Evolutionary conservation across 805 yeast species (phyloP).

Genomic region (Wickerhamomyces chambardii): DNA sequence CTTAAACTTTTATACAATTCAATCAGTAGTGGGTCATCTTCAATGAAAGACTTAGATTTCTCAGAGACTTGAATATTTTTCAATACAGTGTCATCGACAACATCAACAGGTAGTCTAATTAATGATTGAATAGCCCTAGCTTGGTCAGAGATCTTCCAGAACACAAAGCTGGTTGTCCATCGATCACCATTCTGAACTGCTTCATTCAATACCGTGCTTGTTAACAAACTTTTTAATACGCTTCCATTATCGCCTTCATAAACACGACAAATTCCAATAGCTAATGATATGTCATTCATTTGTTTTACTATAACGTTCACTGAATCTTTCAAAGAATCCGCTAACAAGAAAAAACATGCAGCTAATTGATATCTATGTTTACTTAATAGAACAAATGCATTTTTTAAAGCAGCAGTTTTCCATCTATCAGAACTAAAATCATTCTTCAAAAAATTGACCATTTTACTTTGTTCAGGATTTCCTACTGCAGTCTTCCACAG

Average conservation of each 20-base stretch:
- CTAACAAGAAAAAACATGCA: conserved; percentile 80
- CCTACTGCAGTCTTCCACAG: conserved; percentile 75
- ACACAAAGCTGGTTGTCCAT: conserved; percentile 79
- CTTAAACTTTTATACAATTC: conserved; percentile 57
- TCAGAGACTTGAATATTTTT: conserved; percentile 9
- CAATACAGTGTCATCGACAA: conserved; percentile 23
- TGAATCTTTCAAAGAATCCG: conserved; percentile 67
- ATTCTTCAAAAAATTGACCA: conserved; percentile 66
- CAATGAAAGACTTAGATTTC: conserved; percentile 34
- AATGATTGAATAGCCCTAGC: conserved; percentile 53
- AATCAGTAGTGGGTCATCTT: conserved; percentile 78
- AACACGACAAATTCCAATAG: conserved; percentile 73
- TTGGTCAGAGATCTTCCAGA: conserved; percentile 51
- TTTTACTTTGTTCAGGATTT: conserved; percentile 76
- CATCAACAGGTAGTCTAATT: conserved; percentile 41
- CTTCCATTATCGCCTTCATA: conserved; percentile 59
- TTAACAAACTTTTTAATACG: conserved; percentile 38
- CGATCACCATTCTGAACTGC: conserved; percentile 60
- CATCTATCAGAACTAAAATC: conserved; percentile 73
- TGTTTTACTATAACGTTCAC: conserved; percentile 65
- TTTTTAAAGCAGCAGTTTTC: conserved; percentile 84
- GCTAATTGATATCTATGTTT: conserved; percentile 85
- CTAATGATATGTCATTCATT: conserved; percentile 60
- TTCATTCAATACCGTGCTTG: conserved; percentile 38
- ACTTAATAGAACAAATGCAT: conserved; percentile 84